Percentiles rank a stretch among this genome's conserved stretches.
Evolutionary conservation across 495 filamentous ascomycete genomes (phyloP).

Genomic region (Cercophora samala): DNA sequence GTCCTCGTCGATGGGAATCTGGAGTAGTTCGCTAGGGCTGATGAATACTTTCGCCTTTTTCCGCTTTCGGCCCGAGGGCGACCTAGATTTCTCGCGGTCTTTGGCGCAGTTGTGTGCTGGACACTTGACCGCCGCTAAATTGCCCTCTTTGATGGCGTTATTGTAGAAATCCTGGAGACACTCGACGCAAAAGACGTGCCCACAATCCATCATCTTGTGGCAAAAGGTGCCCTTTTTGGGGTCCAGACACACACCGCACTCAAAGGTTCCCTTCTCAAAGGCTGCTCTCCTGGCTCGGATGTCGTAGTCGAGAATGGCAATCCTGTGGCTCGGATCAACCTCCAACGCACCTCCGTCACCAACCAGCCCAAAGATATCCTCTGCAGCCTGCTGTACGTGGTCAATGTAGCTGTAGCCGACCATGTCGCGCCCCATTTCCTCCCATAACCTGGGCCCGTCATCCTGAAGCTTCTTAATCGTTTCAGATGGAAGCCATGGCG

Average conservation of each 20-base stretch:
- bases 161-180: slow-evolving; percentile 91
- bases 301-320: slow-evolving; percentile 75
- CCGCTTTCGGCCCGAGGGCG: slow-evolving; percentile 29
- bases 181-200: slow-evolving; percentile 82
- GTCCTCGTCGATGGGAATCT: slow-evolving; percentile 73
- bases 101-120: slow-evolving; percentile 72
- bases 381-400: slow-evolving; percentile 74
- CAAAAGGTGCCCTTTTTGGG: slow-evolving; percentile 86
- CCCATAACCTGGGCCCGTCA: slow-evolving; percentile 68
- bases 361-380: slow-evolving; percentile 70
- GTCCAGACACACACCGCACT: slow-evolving; percentile 88
- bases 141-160: slow-evolving; percentile 78
- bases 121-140: slow-evolving; percentile 73
- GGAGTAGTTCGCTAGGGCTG: slow-evolving; percentile 80
- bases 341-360: slow-evolving; percentile 50
- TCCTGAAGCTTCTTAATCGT: slow-evolving; percentile 56
- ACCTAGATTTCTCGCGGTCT: slow-evolving; percentile 41
- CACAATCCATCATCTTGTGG: slow-evolving; percentile 72
- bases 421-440: slow-evolving; percentile 71
- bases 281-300: slow-evolving; percentile 64
- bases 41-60: slow-evolving; percentile 60
- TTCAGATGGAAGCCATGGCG: slow-evolving; percentile 65
- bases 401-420: slow-evolving; percentile 86
- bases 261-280: slow-evolving; percentile 82
- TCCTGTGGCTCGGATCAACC: slow-evolving; percentile 60